A percentile compares a stretch with the other conserved stretches of the same genome.
These are phyloP conservation scores for Cercis canadensis DNA, from an alignment of 306 rosid species.

Conservation along the genomic window DNA sequence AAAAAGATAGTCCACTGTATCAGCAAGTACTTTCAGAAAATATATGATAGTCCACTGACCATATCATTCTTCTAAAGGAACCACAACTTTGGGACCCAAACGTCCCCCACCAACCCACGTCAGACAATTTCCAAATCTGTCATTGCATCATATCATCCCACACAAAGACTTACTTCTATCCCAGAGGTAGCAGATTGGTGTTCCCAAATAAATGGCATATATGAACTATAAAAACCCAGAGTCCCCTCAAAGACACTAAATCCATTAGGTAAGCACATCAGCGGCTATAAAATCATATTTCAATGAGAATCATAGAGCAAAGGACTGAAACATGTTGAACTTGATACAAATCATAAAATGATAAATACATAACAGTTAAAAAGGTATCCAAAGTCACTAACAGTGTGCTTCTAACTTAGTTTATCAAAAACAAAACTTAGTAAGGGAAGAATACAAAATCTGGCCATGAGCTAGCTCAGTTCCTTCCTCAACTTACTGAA, in stretches of 20 bases:
- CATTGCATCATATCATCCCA: no score
- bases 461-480: conserved; percentile 8
- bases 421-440: neutral
- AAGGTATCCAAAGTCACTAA: conserved; percentile 6
- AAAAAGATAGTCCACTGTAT: neutral
- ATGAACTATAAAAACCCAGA: neutral
- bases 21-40: neutral
- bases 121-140: no score
- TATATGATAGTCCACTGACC: neutral
- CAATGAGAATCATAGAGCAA: conserved; percentile 9
- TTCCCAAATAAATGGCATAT: neutral
- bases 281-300: conserved; percentile 1
- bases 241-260: conserved; percentile 14
- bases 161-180: conserved; percentile 12
- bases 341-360: conserved; percentile 8
- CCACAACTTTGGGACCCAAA: neutral
- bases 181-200: conserved; percentile 24
- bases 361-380: conserved; percentile 3
- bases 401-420: conserved; percentile 4
- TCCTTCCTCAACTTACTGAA: conserved; percentile 6
- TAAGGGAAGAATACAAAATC: conserved; percentile 16
- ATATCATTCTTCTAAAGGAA: neutral
- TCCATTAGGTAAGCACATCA: neutral
- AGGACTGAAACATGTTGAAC: conserved; percentile 27
- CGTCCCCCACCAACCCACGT: no score